Evolutionary conservation across 1,139 yeast genomes (phyloP).

Genomic region (Trichomonascaceae sp.): DNA sequence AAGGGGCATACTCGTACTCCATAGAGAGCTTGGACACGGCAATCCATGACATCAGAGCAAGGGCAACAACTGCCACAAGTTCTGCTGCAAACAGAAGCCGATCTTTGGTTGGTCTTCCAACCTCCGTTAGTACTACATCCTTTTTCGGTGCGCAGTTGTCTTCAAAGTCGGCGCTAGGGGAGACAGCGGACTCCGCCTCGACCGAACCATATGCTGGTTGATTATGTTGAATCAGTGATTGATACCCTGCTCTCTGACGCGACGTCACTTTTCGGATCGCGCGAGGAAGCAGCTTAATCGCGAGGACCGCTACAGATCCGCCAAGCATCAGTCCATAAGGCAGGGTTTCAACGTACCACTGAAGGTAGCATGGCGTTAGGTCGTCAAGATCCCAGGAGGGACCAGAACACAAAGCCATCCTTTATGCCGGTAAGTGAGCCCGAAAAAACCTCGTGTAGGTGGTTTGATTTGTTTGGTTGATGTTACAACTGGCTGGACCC

Average conservation of each 20-base stretch:
- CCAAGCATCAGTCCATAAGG: conserved; percentile 12
- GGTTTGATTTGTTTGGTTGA: no score
- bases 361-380: conserved; percentile 17
- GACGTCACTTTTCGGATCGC: conserved; percentile 4
- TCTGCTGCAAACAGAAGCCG: conserved; percentile 18
- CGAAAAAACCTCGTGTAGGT: no score
- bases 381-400: conserved; percentile 20
- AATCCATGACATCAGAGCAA: conserved; percentile 16
- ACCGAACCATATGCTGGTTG: conserved; percentile 1
- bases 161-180: conserved; percentile 7
- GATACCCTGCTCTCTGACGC: conserved; percentile 8
- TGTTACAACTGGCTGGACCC: no score
- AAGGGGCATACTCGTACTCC: conserved; percentile 27
- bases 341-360: conserved; percentile 18
- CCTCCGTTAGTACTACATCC: conserved; percentile 16
- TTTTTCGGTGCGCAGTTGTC: conserved; percentile 7
- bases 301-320: conserved; percentile 10
- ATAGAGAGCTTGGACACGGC: conserved; percentile 30
- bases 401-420: conserved; percentile 10
- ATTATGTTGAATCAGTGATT: conserved; percentile 8
- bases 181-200: conserved; percentile 6
- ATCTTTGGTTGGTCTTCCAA: conserved; percentile 17
- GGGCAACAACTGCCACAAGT: conserved; percentile 12
- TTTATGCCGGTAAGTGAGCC: no score
- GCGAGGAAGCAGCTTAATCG: conserved; percentile 11